Conservation (phyloP, 331 rosid genomes). For the Stylosanthes scabra region DNA sequence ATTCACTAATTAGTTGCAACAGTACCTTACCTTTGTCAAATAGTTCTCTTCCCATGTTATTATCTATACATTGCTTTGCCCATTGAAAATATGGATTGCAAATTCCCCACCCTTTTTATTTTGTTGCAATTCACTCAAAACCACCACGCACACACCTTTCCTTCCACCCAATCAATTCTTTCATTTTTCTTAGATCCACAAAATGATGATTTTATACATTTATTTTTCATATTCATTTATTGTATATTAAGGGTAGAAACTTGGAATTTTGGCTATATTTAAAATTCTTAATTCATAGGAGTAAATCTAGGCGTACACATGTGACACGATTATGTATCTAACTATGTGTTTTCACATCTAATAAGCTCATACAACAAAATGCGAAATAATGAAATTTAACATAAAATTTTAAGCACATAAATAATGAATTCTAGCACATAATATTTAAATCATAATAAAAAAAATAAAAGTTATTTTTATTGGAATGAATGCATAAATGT, state of each 20-base stretch:
- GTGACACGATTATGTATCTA: too few species aligned
- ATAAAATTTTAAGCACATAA: too few species aligned
- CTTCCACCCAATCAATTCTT: constrained; percentile 54
- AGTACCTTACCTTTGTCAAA: constrained; percentile 32
- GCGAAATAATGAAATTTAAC: too few species aligned
- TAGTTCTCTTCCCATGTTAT: constrained; percentile 17
- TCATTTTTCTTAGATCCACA: not conserved
- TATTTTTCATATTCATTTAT: constrained; percentile 30
- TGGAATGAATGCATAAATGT: too few species aligned
- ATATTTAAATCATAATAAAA: too few species aligned
- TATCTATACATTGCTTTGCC: constrained; percentile 50
- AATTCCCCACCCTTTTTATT: constrained; percentile 57
- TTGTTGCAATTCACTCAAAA: constrained; percentile 60
- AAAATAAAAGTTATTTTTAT: too few species aligned
- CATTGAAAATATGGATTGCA: constrained; percentile 51
- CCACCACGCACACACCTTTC: constrained; percentile 48
- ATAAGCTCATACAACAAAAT: too few species aligned
- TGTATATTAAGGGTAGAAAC: constrained; percentile 22
- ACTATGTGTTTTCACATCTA: too few species aligned
- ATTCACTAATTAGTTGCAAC: constrained; percentile 23
- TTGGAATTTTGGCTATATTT: too few species aligned
- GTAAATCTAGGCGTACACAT: too few species aligned
- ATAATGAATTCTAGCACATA: too few species aligned
- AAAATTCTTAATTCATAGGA: too few species aligned
- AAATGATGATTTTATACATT: constrained; percentile 23